Evolutionary conservation across 2,329 filamentous ascomycete species (phyloP).

Genomic region (Periconia sp.): DNA sequence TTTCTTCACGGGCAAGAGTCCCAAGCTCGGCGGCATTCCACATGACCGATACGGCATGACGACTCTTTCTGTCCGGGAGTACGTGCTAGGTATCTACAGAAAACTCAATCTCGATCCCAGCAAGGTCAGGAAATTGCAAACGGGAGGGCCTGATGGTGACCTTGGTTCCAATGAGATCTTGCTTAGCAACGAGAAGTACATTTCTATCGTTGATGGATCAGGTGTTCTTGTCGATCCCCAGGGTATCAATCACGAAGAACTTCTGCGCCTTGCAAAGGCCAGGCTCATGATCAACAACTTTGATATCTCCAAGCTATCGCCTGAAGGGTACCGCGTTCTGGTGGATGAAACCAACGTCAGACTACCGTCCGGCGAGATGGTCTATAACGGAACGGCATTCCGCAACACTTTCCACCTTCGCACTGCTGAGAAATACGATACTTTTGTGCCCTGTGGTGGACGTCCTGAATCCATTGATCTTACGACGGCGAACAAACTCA

Average conservation of each 20-base stretch:
- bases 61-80: constrained; percentile 92
- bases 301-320: constrained; percentile 80
- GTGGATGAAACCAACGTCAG: constrained; percentile 87
- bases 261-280: constrained; percentile 79
- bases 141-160: constrained; percentile 94
- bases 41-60: constrained; percentile 98
- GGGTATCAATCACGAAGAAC: constrained; percentile 81
- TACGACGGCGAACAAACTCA: constrained; percentile 81
- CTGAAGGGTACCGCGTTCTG: constrained; percentile 85
- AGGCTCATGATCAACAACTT: constrained; percentile 90
- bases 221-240: constrained; percentile 93
- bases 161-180: constrained; percentile 97
- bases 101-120: constrained; percentile 88
- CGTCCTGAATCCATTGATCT: constrained; percentile 96
- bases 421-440: constrained; percentile 71
- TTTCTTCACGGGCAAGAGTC: constrained; percentile 99
- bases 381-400: constrained; percentile 92
- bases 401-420: constrained; percentile 97
- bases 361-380: constrained; percentile 82
- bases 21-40: constrained; percentile 91
- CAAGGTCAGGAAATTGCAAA: constrained; percentile 91
- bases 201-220: constrained; percentile 90
- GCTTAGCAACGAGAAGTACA: constrained; percentile 93
- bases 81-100: constrained; percentile 93
- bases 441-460: constrained; percentile 94